Evolutionary conservation across 1,284 basidiomycete species (phyloP).

Genomic region (Leccinum pachyderme): DNA sequence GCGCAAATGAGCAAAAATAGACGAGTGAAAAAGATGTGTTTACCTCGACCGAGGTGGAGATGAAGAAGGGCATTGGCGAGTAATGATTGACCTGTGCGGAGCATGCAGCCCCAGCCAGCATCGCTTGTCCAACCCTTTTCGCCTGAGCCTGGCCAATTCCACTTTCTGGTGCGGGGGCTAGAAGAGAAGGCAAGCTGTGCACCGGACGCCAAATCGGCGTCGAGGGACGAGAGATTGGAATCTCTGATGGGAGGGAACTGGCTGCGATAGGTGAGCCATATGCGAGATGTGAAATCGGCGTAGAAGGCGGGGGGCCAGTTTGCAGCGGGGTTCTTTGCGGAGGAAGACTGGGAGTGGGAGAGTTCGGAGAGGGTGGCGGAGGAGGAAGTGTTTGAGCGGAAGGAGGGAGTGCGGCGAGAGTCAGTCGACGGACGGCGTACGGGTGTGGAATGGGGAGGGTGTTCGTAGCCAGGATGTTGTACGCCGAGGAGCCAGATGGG

Average conservation of each 20-base stretch:
- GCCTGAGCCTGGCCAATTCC: constrained; percentile 50
- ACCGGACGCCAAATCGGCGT: constrained; percentile 31
- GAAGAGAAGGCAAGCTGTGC: constrained; percentile 21
- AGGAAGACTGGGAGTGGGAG: constrained; percentile 38
- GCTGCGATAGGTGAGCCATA: constrained; percentile 93
- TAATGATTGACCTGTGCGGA: constrained; percentile 91
- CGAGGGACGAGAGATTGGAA: constrained; percentile 55
- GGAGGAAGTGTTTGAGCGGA: constrained; percentile 53
- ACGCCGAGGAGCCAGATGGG: constrained; percentile 86
- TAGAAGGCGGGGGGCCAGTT: constrained; percentile 84
- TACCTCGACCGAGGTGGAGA: constrained; percentile 84
- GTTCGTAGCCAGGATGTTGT: constrained; percentile 72
- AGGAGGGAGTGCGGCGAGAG: constrained; percentile 40
- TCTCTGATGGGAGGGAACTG: constrained; percentile 84
- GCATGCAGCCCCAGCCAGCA: constrained; percentile 98
- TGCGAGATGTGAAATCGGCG: constrained; percentile 82
- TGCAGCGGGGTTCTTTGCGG: constrained; percentile 45
- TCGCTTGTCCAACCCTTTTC: constrained; percentile 90
- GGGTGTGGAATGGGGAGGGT: constrained; percentile 39
- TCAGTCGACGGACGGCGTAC: constrained; percentile 26
- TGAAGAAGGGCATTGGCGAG: constrained; percentile 87
- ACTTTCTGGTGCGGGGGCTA: constrained; percentile 41
- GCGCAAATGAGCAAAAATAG: constrained; percentile 11
- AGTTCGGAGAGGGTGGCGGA: constrained; percentile 37
- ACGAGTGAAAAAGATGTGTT: constrained; percentile 30